These are phyloP conservation scores for Aspergillus ustus DNA, from an alignment of 2,329 filamentous ascomycete genomes.

Conservation along the genomic window DNA sequence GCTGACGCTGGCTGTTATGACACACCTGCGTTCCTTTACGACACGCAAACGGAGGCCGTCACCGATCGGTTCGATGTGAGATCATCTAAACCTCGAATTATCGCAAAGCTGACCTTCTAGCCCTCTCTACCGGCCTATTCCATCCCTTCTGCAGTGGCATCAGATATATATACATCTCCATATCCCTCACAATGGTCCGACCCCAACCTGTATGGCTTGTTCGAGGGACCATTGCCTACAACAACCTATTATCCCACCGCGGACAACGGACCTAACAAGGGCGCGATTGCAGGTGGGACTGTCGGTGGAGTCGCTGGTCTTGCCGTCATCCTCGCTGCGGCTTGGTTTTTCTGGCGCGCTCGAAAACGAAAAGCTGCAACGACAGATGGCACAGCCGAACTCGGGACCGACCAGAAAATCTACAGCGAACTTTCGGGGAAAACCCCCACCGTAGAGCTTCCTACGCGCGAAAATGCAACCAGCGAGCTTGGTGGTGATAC, in stretches of 20 bases:
- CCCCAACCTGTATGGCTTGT: not conserved
- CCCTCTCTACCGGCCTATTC: conserved; percentile 15
- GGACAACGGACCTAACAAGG: not conserved
- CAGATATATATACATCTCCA: conserved; percentile 16
- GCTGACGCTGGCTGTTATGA: conserved; percentile 18
- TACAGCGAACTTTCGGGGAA: not conserved
- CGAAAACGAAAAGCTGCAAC: not conserved
- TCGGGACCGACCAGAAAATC: not conserved
- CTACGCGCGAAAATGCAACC: not conserved
- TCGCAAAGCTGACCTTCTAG: not conserved
- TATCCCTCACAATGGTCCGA: conserved; percentile 12
- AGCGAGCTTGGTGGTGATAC: not conserved
- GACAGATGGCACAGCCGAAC: not conserved
- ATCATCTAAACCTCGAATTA: not conserved
- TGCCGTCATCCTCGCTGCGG: conserved; percentile 4
- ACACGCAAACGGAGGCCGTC: conserved; percentile 19
- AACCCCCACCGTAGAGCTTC: not conserved
- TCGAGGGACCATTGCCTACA: not conserved
- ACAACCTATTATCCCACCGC: not conserved
- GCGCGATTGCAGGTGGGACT: conserved; percentile 19
- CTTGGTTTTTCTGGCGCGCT: not conserved
- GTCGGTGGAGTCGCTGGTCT: conserved; percentile 21
- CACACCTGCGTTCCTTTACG: conserved; percentile 20
- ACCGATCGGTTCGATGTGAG: conserved; percentile 17
- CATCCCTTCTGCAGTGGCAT: conserved; percentile 10